phyloP scores from a whole-genome alignment of 1,139 yeast genomes.

The Scheffersomyces insectosa region DNA sequence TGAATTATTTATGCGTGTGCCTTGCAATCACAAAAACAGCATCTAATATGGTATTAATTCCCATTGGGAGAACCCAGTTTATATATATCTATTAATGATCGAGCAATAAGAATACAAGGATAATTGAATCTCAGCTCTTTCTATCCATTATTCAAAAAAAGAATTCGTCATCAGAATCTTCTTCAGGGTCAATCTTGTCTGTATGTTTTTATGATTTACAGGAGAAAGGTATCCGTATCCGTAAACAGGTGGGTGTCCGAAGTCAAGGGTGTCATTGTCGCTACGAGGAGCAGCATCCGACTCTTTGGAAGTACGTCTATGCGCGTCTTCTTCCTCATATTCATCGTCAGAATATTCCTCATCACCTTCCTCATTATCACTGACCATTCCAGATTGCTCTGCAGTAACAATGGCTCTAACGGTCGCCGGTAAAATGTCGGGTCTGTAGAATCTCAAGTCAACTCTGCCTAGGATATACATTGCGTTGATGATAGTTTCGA shows the following conservation, averaged over 20 bases:
- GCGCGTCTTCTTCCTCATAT: not conserved
- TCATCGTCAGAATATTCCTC: constrained; percentile 6
- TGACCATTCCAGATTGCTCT: constrained; percentile 35
- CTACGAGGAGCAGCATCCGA: not conserved
- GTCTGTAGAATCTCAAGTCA: constrained; percentile 78
- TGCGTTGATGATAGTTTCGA: constrained; percentile 58
- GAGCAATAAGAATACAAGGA: no score
- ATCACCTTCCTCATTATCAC: constrained; percentile 23
- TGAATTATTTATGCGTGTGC: no score
- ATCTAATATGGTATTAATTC: no score
- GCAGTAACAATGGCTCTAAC: constrained; percentile 46
- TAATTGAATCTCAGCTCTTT: no score
- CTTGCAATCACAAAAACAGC: no score
- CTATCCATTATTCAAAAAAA: no score
- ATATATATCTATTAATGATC: no score
- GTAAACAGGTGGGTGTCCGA: not conserved
- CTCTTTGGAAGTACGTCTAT: not conserved
- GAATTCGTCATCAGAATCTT: no score
- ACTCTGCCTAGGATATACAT: constrained; percentile 62
- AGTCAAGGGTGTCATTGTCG: not conserved
- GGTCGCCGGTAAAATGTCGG: constrained; percentile 52
- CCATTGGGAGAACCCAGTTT: no score
- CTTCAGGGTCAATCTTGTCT: no score
- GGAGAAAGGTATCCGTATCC: not conserved
- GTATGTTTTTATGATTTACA: no score